phyloP scores from a whole-genome alignment of 1,284 basidiomycete species.

The Pseudozyma pruni region DNA sequence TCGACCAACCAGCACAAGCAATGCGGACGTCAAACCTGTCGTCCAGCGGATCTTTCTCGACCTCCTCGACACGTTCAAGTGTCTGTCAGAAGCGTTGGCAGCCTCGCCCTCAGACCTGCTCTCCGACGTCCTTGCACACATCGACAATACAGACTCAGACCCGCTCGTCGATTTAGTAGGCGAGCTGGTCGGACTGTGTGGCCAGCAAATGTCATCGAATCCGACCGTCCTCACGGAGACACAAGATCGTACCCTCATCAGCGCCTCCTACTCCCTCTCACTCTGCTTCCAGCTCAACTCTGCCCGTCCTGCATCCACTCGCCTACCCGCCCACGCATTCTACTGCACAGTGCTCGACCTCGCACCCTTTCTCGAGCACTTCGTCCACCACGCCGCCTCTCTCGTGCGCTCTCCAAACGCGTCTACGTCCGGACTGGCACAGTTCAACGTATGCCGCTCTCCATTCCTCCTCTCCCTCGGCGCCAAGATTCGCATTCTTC shows the following conservation, averaged over 20 bases:
- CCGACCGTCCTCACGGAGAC: slow-evolving; percentile 30
- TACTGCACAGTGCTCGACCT: slow-evolving; percentile 46
- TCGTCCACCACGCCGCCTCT: slow-evolving; percentile 25
- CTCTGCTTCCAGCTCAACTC: slow-evolving; percentile 26
- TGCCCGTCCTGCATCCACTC: slow-evolving; percentile 1
- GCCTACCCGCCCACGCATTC: slow-evolving; percentile 25
- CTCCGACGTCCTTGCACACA: background rate
- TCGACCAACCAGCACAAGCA: slow-evolving; percentile 5
- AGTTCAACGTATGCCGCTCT: slow-evolving; percentile 31
- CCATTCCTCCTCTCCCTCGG: slow-evolving; percentile 49
- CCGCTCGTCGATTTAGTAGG: slow-evolving; percentile 9
- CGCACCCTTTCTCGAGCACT: slow-evolving; percentile 44
- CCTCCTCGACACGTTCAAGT: slow-evolving; percentile 12
- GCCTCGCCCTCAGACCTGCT: slow-evolving; percentile 5
- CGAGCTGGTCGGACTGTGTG: slow-evolving; percentile 41
- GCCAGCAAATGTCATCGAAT: slow-evolving; percentile 37
- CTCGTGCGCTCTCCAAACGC: background rate
- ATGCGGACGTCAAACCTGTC: slow-evolving; percentile 11
- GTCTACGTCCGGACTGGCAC: slow-evolving; percentile 4
- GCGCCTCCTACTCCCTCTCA: slow-evolving; percentile 19
- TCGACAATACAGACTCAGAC: slow-evolving; percentile 1
- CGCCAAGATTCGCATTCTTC: slow-evolving; percentile 49
- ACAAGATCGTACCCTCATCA: slow-evolving; percentile 26
- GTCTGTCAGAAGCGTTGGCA: background rate
- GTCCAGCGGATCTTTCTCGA: slow-evolving; percentile 9